These are phyloP conservation scores for Magnolia kwangsiensis DNA, from an alignment of 164 flowering plant genomes.

Conservation along the genomic window DNA sequence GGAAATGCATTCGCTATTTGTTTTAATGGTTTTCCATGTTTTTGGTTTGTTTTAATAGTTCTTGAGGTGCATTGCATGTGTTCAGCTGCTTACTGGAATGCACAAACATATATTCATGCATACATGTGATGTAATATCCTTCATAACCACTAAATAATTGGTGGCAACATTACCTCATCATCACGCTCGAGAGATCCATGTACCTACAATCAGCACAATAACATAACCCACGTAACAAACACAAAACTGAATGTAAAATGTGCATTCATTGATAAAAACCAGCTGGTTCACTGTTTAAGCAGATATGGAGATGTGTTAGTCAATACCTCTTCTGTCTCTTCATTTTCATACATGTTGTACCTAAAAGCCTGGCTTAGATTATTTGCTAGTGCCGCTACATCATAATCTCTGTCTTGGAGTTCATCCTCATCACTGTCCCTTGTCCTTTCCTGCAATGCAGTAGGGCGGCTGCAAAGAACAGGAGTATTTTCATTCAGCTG, in stretches of 20 bases:
- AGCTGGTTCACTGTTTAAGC: not conserved
- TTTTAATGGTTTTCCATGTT: not conserved
- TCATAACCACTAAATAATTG: no score
- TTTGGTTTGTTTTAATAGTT: not conserved
- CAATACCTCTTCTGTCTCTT: slow-evolving; percentile 76
- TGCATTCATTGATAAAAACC: not conserved
- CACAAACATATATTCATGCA: not conserved
- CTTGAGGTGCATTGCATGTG: not conserved
- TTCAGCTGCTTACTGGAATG: not conserved
- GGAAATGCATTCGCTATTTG: not conserved
- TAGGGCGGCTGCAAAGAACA: slow-evolving; percentile 71
- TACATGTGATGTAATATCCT: no score
- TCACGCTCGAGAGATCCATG: slow-evolving; percentile 74
- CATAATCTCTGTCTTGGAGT: slow-evolving; percentile 88
- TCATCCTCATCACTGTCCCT: slow-evolving; percentile 98
- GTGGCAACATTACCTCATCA: slow-evolving; percentile 64
- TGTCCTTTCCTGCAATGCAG: slow-evolving; percentile 83
- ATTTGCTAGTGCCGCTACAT: slow-evolving; percentile 86
- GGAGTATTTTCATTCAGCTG: not conserved
- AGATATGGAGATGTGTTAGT: not conserved
- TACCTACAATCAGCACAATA: slow-evolving; percentile 45
- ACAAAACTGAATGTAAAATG: not conserved
- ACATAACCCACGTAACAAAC: slow-evolving; percentile 3
- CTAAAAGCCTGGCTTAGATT: slow-evolving; percentile 82
- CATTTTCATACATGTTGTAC: slow-evolving; percentile 68